Evolutionary conservation across 2,329 filamentous ascomycete species (phyloP).

Genomic region (Calonectria pseudoreteaudii): DNA sequence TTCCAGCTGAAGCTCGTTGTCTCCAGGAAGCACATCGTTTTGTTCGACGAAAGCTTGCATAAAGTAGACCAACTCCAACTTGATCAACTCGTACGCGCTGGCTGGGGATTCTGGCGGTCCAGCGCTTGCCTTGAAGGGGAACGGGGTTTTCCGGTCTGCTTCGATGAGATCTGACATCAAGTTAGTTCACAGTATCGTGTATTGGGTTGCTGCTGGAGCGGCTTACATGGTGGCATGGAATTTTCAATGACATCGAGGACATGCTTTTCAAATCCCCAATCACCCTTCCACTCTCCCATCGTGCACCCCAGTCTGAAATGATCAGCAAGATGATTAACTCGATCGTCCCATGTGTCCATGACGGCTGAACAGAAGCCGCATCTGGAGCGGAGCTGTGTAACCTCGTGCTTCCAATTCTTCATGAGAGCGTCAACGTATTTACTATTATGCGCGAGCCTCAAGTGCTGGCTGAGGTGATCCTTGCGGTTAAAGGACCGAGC

Average conservation of each 20-base stretch:
- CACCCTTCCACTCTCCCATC: slow-evolving; percentile 55
- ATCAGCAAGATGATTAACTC: slow-evolving; percentile 51
- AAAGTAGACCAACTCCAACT: slow-evolving; percentile 48
- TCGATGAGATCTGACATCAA: slow-evolving; percentile 14
- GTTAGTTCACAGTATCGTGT: neutral
- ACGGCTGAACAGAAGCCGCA: slow-evolving; percentile 53
- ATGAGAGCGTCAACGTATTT: slow-evolving; percentile 46
- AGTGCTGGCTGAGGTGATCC: slow-evolving; percentile 55
- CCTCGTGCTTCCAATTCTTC: slow-evolving; percentile 50
- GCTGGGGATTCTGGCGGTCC: slow-evolving; percentile 30
- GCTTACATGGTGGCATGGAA: slow-evolving; percentile 51
- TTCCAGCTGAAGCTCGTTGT: slow-evolving; percentile 33
- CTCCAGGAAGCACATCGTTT: slow-evolving; percentile 30
- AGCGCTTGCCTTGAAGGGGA: slow-evolving; percentile 37
- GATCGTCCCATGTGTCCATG: slow-evolving; percentile 50
- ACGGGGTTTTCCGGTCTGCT: slow-evolving; percentile 22
- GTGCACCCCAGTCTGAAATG: slow-evolving; percentile 53
- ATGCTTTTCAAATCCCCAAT: slow-evolving; percentile 53
- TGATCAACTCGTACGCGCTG: slow-evolving; percentile 51
- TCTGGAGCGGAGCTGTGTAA: slow-evolving; percentile 49
- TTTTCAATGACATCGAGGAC: slow-evolving; percentile 52
- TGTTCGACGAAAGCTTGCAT: slow-evolving; percentile 40
- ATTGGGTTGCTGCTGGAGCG: too few species aligned
- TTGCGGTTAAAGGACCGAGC: slow-evolving; percentile 58
- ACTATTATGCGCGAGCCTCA: slow-evolving; percentile 52